Evolutionary conservation across 2,329 filamentous ascomycete genomes (phyloP), one percentile per base, ranked within the genome.

Genomic region (Sporothrix euskadiensis): DNA sequence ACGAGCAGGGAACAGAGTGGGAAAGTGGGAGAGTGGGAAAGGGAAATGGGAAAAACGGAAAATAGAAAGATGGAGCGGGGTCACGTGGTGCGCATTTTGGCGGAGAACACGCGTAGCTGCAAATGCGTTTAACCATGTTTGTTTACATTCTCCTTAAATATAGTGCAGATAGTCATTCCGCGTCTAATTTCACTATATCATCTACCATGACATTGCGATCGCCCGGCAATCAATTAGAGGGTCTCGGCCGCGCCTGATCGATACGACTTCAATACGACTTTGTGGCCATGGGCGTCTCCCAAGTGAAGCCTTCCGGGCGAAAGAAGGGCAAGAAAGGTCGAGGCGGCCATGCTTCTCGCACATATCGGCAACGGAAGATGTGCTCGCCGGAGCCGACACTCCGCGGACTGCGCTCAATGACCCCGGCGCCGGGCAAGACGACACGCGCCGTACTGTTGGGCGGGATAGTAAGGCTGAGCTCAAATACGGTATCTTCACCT

Each of bases 121-220:
- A 66, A 49, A 47, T 66, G 61, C 61, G 39, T 30, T 44, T 66
- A 66, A 66, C 59, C 19, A 26, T 12, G 35, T 39, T 65, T 65
- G 35, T 65, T 65, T 65, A 65, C 59, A 22, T 41, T 44, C 35
- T 44, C 39, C 59, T 22, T 44, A 7, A 44, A 26, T 41, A 22
- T 22, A 63, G 59, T 63, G 35, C 22, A 44, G 22, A 44, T 65
- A 44, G n/a, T 26, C 35, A 22, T 41, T 44, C 12, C 44, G 6
- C n/a, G 35, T 22, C 59, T 44, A 65, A 35, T 26, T 65, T 26
- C 59, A 65, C 59, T 44, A 26, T 14, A 65, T 63, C 9, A 22
- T 44, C 3, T 22, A 41, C 35, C n/a, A 7, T 22, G 56, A 65
- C 39, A 44, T 65, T 65, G 35, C 35, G 59, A 65, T 44, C 35